These are phyloP conservation scores for Spergularia azorica DNA, from an alignment of 179 eudicot species.

Conservation along the genomic window DNA sequence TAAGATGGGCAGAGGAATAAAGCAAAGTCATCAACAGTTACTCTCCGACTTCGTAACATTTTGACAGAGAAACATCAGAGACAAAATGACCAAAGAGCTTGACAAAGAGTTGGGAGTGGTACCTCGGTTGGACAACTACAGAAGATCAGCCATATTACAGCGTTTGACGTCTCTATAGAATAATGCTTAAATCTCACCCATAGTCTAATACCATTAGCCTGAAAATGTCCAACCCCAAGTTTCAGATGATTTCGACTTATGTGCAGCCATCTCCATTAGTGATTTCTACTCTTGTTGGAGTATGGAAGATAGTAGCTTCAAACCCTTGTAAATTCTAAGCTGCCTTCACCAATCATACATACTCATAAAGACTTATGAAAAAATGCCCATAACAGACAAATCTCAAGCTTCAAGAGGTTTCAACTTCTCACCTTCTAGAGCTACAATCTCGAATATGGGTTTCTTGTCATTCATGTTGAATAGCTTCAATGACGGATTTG, in stretches of 20 bases:
- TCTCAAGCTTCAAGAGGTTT: slow-evolving; percentile 25
- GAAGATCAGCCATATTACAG: background rate
- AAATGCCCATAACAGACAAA: background rate
- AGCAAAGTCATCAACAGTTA: too few relatives aligned
- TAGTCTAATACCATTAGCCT: background rate
- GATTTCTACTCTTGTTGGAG: background rate
- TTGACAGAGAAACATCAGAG: background rate
- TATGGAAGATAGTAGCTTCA: background rate
- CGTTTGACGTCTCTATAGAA: background rate
- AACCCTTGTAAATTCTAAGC: background rate
- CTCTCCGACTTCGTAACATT: background rate
- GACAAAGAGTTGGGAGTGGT: background rate
- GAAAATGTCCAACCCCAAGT: background rate
- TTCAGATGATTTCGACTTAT: background rate
- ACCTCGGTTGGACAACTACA: background rate
- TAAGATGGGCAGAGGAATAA: too few relatives aligned
- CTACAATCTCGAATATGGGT: slow-evolving; percentile 69
- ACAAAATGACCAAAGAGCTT: background rate
- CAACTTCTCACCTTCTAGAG: slow-evolving; percentile 32
- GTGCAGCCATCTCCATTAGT: background rate
- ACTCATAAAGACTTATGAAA: background rate
- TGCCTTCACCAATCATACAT: background rate
- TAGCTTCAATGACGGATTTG: slow-evolving; percentile 60
- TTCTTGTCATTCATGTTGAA: slow-evolving; percentile 56
- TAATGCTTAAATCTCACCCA: background rate